Evolutionary conservation across 208 protist genomes (phyloP).

Genomic region (Herpetomonas samuelpessoai): DNA sequence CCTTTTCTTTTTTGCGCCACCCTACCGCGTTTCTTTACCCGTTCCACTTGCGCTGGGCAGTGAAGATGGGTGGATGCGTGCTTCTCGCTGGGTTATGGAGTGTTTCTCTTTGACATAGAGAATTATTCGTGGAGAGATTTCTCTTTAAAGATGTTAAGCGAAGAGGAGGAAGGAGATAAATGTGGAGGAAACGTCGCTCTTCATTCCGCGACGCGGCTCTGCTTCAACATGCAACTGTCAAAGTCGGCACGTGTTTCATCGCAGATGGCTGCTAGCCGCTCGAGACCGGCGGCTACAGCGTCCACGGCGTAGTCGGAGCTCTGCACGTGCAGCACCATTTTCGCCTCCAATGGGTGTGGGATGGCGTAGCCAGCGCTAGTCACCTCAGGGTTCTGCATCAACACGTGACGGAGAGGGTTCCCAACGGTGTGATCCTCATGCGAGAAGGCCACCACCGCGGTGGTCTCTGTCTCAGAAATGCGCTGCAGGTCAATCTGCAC

Average conservation of each 20-base stretch:
- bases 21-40: too few species aligned
- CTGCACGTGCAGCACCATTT: constrained; percentile 92
- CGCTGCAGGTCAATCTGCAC: constrained; percentile 85
- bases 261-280: constrained; percentile 78
- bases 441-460: constrained; percentile 79
- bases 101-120: too few species aligned
- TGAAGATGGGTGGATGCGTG: too few species aligned
- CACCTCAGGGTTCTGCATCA: constrained; percentile 91
- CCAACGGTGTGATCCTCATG: constrained; percentile 93
- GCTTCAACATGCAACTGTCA: constrained; percentile 57
- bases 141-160: too few species aligned
- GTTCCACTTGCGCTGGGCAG: too few species aligned
- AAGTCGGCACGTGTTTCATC: constrained; percentile 76
- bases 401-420: constrained; percentile 89
- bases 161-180: too few species aligned
- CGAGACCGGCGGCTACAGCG: constrained; percentile 70
- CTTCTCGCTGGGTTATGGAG: too few species aligned
- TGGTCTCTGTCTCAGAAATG: constrained; percentile 71
- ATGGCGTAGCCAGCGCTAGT: constrained; percentile 91
- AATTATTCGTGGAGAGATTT: too few species aligned
- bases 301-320: constrained; percentile 88
- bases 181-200: too few species aligned
- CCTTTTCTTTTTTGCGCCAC: too few species aligned
- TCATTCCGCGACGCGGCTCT: constrained; percentile 10
- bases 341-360: constrained; percentile 92